A percentile compares a stretch with the other conserved stretches of the same genome.
phyloP scores from a whole-genome alignment of 257 asterid genomes.

The Solanum paucissectum region DNA sequence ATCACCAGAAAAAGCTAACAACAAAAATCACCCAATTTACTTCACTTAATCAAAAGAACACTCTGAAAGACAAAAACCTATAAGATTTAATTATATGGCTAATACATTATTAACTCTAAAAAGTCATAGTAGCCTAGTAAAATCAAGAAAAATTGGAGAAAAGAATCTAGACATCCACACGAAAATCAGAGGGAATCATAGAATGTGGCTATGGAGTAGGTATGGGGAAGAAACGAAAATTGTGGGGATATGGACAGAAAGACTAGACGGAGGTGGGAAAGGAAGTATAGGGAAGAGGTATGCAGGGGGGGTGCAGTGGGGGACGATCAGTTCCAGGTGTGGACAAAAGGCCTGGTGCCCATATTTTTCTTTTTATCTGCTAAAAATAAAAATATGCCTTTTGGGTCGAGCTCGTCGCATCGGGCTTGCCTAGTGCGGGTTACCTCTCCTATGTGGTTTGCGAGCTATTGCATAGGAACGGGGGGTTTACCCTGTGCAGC shows the following conservation, averaged over 20 bases:
- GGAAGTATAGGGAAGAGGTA: neutral
- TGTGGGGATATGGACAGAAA: neutral
- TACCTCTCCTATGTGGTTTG: too few relatives aligned
- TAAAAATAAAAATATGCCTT: neutral
- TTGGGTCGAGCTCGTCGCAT: too few relatives aligned
- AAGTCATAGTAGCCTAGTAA: neutral
- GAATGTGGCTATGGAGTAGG: neutral
- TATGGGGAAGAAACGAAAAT: neutral
- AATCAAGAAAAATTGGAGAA: neutral
- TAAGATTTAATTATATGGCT: neutral
- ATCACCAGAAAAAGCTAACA: conserved; percentile 5
- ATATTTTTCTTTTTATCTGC: neutral
- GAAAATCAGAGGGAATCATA: neutral
- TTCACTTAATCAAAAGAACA: neutral
- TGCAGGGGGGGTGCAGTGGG: neutral
- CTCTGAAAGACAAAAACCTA: neutral
- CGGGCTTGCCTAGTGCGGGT: too few relatives aligned
- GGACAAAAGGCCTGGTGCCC: neutral
- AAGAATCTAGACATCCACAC: neutral
- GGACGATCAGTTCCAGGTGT: neutral
- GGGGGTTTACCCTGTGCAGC: too few relatives aligned
- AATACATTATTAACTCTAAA: neutral
- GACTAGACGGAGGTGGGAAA: neutral
- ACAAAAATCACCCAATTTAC: neutral
- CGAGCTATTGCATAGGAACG: too few relatives aligned